phyloP scores from a whole-genome alignment of 345 rosid species.

The Iberis pinnata region DNA sequence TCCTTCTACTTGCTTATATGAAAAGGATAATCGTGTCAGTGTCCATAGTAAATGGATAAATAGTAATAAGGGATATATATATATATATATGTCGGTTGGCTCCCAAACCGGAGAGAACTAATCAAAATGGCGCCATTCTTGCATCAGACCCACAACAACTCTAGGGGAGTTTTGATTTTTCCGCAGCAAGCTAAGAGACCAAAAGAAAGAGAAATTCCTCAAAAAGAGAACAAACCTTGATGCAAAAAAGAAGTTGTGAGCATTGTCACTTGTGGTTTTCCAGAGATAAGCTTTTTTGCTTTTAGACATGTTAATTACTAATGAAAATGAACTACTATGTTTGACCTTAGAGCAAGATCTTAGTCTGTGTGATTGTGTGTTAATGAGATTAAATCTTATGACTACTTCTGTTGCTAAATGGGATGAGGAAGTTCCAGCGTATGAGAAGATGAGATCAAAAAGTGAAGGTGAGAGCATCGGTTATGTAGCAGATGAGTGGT shows the following conservation, averaged over 20 bases:
- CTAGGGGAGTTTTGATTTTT: slow-evolving; percentile 11
- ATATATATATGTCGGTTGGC: slow-evolving; percentile 24
- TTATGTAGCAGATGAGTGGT: slow-evolving; percentile 84
- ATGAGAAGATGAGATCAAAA: slow-evolving; percentile 27
- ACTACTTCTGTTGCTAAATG: slow-evolving; percentile 62
- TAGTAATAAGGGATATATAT: too few relatives aligned
- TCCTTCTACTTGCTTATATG: slow-evolving; percentile 18
- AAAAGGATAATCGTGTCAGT: slow-evolving; percentile 28
- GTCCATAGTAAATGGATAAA: slow-evolving; percentile 14
- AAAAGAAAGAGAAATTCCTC: slow-evolving; percentile 32
- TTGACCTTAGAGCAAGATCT: slow-evolving; percentile 10
- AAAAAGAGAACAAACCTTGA: slow-evolving; percentile 6
- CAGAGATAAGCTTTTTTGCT: slow-evolving; percentile 22
- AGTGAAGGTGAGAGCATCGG: slow-evolving; percentile 42
- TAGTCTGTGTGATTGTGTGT: slow-evolving; percentile 2
- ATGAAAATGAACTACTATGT: too few relatives aligned
- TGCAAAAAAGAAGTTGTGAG: slow-evolving; percentile 16
- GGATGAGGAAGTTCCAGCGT: slow-evolving; percentile 48
- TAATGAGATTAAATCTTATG: slow-evolving; percentile 3
- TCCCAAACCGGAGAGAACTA: slow-evolving; percentile 27
- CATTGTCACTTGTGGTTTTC: slow-evolving; percentile 28
- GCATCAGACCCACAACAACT: slow-evolving; percentile 29
- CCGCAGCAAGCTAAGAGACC: slow-evolving; percentile 14
- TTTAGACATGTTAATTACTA: too few relatives aligned
- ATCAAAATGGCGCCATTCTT: slow-evolving; percentile 41